A percentile compares a stretch with the other conserved stretches of the same genome.
These are phyloP conservation scores for Tuber indicum DNA, from an alignment of 495 filamentous ascomycete genomes.

Conservation along the genomic window DNA sequence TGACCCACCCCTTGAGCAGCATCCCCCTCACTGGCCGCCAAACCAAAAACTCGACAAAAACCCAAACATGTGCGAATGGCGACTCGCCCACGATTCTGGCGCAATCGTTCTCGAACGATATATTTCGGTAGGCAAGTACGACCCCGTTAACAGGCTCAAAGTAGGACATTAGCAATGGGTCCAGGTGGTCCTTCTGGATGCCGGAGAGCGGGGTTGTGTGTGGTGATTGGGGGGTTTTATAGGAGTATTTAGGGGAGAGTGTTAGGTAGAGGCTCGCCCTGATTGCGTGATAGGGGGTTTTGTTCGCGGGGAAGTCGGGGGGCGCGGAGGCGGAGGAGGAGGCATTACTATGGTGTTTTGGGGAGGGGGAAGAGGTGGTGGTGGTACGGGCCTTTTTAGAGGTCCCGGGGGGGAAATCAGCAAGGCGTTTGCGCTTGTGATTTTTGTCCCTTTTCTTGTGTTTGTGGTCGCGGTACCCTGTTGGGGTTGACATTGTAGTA, in stretches of 20 bases:
- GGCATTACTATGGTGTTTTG: conserved; percentile 15
- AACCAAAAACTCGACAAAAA: conserved; percentile 66
- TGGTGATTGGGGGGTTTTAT: conserved; percentile 31
- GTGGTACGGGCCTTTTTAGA: conserved; percentile 42
- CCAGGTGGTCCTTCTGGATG: conserved; percentile 56
- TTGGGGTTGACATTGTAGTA: conserved; percentile 34
- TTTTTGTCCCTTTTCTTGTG: conserved; percentile 51
- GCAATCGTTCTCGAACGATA: conserved; percentile 37
- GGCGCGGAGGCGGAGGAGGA: not conserved
- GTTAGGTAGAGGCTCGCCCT: conserved; percentile 65
- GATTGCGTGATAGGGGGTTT: conserved; percentile 56
- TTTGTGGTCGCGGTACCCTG: conserved; percentile 50
- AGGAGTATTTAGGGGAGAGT: conserved; percentile 53
- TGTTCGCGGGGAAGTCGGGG: conserved; percentile 8
- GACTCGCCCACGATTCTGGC: conserved; percentile 47
- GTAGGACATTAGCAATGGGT: conserved; percentile 68
- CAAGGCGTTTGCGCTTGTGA: conserved; percentile 44
- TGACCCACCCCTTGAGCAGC: conserved; percentile 60
- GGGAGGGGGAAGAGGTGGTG: conserved; percentile 8
- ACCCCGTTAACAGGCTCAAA: conserved; percentile 65
- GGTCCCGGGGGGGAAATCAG: conserved; percentile 41
- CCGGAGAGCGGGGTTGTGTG: conserved; percentile 34
- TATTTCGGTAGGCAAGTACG: conserved; percentile 63
- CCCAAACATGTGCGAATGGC: conserved; percentile 51
- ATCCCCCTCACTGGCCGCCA: conserved; percentile 57